A percentile compares a stretch with the other conserved stretches of the same genome.
phyloP scores from a whole-genome alignment of 768 basidiomycete species.

The Auriculariales sp. region DNA sequence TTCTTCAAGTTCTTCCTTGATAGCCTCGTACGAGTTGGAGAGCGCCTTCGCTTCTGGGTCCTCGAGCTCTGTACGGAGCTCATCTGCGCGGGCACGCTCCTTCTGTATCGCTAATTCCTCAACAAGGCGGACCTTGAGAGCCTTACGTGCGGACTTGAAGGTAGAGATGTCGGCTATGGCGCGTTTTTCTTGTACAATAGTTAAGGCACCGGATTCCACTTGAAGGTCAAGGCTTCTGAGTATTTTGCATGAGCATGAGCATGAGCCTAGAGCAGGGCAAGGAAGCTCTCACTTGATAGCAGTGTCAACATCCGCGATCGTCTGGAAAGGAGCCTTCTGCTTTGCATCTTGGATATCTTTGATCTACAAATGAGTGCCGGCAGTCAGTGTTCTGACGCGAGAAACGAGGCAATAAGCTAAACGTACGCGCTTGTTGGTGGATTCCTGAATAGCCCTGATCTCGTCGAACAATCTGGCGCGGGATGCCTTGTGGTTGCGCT shows the following conservation, averaged over 20 bases:
- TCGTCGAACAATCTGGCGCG: constrained; percentile 63
- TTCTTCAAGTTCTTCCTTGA: constrained; percentile 75
- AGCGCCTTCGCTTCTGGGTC: constrained; percentile 79
- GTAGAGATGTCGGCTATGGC: constrained; percentile 80
- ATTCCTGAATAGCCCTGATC: constrained; percentile 64
- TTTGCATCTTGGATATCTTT: constrained; percentile 77
- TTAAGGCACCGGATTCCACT: constrained; percentile 84
- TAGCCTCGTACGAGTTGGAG: constrained; percentile 64
- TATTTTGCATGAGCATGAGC: not conserved
- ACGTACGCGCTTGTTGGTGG: constrained; percentile 64
- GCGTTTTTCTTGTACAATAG: constrained; percentile 89
- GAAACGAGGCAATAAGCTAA: too few relatives aligned
- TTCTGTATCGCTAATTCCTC: constrained; percentile 71
- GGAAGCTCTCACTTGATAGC: constrained; percentile 56
- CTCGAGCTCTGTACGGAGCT: constrained; percentile 69
- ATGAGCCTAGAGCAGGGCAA: not conserved
- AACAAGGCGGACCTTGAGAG: constrained; percentile 67
- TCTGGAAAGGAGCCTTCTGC: constrained; percentile 66
- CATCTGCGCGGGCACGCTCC: constrained; percentile 60
- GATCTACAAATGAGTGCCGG: constrained; percentile 29
- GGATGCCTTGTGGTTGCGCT: constrained; percentile 60
- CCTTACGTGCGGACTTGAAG: constrained; percentile 52
- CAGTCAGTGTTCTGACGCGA: not conserved
- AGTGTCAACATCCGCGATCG: constrained; percentile 71
- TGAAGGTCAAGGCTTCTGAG: constrained; percentile 69